Evolutionary conservation across 2,329 filamentous ascomycete species (phyloP).

Genomic region (Pyricularia pennisetigena): DNA sequence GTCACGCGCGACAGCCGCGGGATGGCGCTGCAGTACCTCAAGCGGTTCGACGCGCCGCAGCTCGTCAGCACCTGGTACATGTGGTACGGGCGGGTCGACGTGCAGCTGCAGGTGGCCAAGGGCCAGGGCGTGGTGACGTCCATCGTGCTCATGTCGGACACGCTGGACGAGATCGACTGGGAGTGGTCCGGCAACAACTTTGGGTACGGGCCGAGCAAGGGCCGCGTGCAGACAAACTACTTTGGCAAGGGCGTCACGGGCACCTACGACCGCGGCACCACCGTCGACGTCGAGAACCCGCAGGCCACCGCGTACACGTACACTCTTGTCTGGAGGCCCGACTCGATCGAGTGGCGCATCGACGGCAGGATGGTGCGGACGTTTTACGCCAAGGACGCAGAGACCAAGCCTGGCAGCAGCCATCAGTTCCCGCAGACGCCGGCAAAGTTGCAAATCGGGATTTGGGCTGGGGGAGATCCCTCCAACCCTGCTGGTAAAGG

Average conservation of each 20-base stretch:
- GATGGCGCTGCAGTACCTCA: constrained; percentile 1
- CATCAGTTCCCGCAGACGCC: constrained; percentile 50
- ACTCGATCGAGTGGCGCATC: constrained; percentile 41
- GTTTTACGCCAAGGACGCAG: constrained; percentile 33
- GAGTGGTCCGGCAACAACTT: constrained; percentile 22
- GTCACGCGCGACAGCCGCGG: not conserved
- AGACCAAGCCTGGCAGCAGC: constrained; percentile 22
- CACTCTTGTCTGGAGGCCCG: constrained; percentile 45
- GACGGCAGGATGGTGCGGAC: constrained; percentile 44
- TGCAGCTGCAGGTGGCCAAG: constrained; percentile 33
- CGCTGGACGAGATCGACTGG: constrained; percentile 45
- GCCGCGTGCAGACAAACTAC: constrained; percentile 37
- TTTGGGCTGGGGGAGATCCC: constrained; percentile 24
- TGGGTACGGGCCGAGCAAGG: constrained; percentile 9
- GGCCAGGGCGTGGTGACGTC: constrained; percentile 39
- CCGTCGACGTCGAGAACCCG: constrained; percentile 36
- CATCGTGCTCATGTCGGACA: constrained; percentile 38
- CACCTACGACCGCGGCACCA: constrained; percentile 37
- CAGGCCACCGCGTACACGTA: constrained; percentile 43
- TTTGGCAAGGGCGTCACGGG: constrained; percentile 45
- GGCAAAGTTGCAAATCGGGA: constrained; percentile 37
- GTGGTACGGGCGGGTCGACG: constrained; percentile 40
- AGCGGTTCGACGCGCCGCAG: constrained; percentile 31
- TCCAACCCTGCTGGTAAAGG: constrained; percentile 3
- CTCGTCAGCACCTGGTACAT: constrained; percentile 36